phyloP scores from a whole-genome alignment of 2,329 filamentous ascomycete genomes.

The Periconia digitata region DNA sequence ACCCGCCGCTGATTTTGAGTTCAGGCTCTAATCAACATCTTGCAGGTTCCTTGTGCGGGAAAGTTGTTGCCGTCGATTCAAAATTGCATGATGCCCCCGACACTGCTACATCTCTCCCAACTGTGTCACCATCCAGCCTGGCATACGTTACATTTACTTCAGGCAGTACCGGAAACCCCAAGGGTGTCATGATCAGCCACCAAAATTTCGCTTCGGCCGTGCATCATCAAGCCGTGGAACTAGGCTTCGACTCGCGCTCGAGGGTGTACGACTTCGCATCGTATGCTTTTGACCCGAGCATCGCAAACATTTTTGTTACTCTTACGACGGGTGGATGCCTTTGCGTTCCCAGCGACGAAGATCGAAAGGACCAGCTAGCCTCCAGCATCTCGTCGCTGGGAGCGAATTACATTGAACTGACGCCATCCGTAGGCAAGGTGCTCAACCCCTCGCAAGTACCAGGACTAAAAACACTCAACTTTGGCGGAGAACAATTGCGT shows the following conservation, averaged over 20 bases:
- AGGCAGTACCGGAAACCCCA: slow-evolving; percentile 21
- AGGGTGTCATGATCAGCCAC: slow-evolving; percentile 20
- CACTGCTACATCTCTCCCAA: not conserved
- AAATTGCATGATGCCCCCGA: not conserved
- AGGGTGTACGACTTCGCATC: slow-evolving; percentile 45
- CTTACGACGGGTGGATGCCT: slow-evolving; percentile 50
- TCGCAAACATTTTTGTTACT: slow-evolving; percentile 54
- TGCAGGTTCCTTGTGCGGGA: not conserved
- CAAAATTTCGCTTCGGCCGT: slow-evolving; percentile 5
- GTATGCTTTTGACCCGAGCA: slow-evolving; percentile 57
- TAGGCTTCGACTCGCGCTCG: slow-evolving; percentile 48
- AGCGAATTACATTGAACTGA: slow-evolving; percentile 10
- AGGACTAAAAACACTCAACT: not conserved
- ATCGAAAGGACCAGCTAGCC: slow-evolving; percentile 52
- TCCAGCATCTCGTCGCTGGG: slow-evolving; percentile 2
- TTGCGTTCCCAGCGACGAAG: slow-evolving; percentile 56
- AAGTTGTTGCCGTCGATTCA: not conserved
- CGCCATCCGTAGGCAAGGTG: slow-evolving; percentile 1
- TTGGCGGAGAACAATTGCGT: not conserved
- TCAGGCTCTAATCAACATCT: slow-evolving; percentile 15
- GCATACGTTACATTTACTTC: slow-evolving; percentile 19
- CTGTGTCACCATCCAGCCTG: not conserved
- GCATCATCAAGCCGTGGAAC: slow-evolving; percentile 13
- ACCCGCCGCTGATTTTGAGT: slow-evolving; percentile 27
- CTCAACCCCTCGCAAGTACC: not conserved